Base-by-base conservation (phyloP, 768 basidiomycete species). In the Termitomyces bulborhizus region DNA sequence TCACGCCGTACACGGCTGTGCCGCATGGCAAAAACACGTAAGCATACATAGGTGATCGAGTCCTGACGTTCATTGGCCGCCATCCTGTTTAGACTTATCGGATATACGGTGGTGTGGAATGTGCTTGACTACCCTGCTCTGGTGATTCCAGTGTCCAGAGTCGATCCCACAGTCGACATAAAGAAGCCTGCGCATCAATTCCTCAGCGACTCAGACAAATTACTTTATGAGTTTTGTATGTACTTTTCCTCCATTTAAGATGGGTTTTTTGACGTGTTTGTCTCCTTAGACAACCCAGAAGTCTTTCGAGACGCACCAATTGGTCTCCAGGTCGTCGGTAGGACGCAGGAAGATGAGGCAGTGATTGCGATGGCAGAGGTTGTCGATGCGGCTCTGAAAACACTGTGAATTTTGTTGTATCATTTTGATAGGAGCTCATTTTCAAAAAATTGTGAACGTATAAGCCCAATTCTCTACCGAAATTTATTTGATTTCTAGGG, bases 331-430 rank as follows among this genome's bases (percentile, higher is more conserved):
- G 64, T 90, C 7, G 74, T 89, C 8, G 86, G 85, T 3, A 75
- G 83, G 43, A 86, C 84, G 5, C 70, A 82, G 55, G 89, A 90
- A 62, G 90, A 91, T 61, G 89, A 91, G 61, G 88, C 82, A 0
- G 79, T 88, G 2, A 77, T 90, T 50, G 78, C 73, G 0, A 82
- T 90, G 79, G 76, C 80, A 6, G 83, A 88, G 62, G 76, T 90
- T 24, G 79, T 87, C 9, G 56, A 60, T 37, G 65, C 65, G 0
- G 84, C 83, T 8, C 66, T 84, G 55, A 78, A 75, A 58, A 26
- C 31, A 6, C 12, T 46, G 5, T 46, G 12, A 46, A 32, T 7
- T 31, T 18, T 16, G 18, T 41, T n/a, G 8, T n/a, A 39, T 16
- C 5, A 39, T 39, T 7, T 21, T 2, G 21, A 39, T 39, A n/a